phyloP scores from a whole-genome alignment of 2,329 filamentous ascomycete genomes.

The Chaetomium globosum region DNA sequence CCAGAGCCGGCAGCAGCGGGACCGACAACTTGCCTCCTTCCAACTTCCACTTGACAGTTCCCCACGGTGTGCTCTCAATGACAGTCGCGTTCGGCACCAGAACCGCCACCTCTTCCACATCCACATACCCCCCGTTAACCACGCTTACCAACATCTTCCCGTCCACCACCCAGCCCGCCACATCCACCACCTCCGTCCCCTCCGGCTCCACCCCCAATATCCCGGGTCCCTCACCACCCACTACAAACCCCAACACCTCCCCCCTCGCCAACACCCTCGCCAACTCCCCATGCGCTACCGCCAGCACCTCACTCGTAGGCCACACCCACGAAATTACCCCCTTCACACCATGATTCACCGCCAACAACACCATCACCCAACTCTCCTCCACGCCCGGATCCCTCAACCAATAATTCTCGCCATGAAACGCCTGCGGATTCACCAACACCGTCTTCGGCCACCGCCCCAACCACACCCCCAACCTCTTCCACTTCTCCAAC shows the following conservation, averaged over 20 bases:
- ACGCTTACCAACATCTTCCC: slow-evolving; percentile 43
- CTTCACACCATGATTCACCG: slow-evolving; percentile 51
- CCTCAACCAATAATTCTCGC: slow-evolving; percentile 52
- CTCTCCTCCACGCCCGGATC: slow-evolving; percentile 50
- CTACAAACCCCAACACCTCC: slow-evolving; percentile 47
- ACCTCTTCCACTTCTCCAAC: slow-evolving; percentile 45
- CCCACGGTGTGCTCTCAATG: slow-evolving; percentile 37
- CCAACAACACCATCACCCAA: slow-evolving; percentile 50
- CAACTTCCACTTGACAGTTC: slow-evolving; percentile 37
- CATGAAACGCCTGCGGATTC: slow-evolving; percentile 53
- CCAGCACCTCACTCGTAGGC: slow-evolving; percentile 45
- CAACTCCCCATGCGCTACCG: slow-evolving; percentile 46
- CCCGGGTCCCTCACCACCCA: slow-evolving; percentile 39
- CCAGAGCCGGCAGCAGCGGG: slow-evolving; percentile 40
- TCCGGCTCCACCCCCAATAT: slow-evolving; percentile 31
- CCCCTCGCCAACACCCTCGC: slow-evolving; percentile 43
- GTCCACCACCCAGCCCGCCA: slow-evolving; percentile 43
- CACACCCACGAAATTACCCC: slow-evolving; percentile 52
- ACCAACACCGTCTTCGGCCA: slow-evolving; percentile 50
- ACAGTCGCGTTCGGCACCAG: slow-evolving; percentile 28
- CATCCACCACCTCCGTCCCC: slow-evolving; percentile 39
- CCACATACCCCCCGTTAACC: slow-evolving; percentile 42
- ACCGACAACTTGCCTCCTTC: slow-evolving; percentile 37
- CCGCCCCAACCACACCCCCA: slow-evolving; percentile 48
- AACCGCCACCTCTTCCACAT: slow-evolving; percentile 32